A percentile compares a stretch with the other conserved stretches of the same genome.
Evolutionary conservation across 2,329 filamentous ascomycete species (phyloP).

Genomic region (Colletotrichum sp.): DNA sequence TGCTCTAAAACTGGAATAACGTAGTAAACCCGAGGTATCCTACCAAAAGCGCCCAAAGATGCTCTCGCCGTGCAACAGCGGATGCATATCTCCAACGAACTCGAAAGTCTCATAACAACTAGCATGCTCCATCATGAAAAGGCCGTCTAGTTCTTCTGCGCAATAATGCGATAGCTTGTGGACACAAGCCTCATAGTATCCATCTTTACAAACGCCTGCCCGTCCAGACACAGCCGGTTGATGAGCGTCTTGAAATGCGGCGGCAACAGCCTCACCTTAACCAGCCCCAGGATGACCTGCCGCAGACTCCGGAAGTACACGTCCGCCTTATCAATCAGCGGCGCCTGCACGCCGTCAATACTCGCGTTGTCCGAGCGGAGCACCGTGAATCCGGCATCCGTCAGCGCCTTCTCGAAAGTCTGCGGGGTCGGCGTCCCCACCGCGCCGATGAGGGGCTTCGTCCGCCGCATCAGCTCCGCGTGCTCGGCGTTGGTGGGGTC

Average conservation of each 20-base stretch:
- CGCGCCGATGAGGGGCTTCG: slow-evolving; percentile 60
- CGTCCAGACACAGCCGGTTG: slow-evolving; percentile 57
- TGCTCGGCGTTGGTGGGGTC: slow-evolving; percentile 51
- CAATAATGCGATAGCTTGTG: slow-evolving; percentile 58
- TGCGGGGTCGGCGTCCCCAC: slow-evolving; percentile 58
- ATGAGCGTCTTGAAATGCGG: slow-evolving; percentile 58
- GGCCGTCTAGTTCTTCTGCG: slow-evolving; percentile 39
- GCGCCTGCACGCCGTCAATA: slow-evolving; percentile 54
- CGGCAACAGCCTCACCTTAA: slow-evolving; percentile 51
- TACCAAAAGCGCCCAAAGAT: not conserved
- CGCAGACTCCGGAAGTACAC: slow-evolving; percentile 57
- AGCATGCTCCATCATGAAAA: not conserved
- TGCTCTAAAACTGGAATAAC: not conserved
- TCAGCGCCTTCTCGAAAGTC: slow-evolving; percentile 49
- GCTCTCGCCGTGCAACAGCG: not conserved
- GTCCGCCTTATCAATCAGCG: slow-evolving; percentile 59
- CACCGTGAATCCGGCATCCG: slow-evolving; percentile 52
- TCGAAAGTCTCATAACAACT: not conserved
- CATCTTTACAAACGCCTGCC: slow-evolving; percentile 61
- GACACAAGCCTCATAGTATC: slow-evolving; percentile 56
- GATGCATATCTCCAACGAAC: not conserved
- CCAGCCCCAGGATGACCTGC: slow-evolving; percentile 51
- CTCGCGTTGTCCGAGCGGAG: slow-evolving; percentile 56
- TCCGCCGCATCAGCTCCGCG: slow-evolving; percentile 55
- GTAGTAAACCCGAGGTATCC: not conserved